Evolutionary conservation across 1,284 basidiomycete species (phyloP), one percentile per base, ranked within the genome.

Genomic region (Ustilago shanxiensis): DNA sequence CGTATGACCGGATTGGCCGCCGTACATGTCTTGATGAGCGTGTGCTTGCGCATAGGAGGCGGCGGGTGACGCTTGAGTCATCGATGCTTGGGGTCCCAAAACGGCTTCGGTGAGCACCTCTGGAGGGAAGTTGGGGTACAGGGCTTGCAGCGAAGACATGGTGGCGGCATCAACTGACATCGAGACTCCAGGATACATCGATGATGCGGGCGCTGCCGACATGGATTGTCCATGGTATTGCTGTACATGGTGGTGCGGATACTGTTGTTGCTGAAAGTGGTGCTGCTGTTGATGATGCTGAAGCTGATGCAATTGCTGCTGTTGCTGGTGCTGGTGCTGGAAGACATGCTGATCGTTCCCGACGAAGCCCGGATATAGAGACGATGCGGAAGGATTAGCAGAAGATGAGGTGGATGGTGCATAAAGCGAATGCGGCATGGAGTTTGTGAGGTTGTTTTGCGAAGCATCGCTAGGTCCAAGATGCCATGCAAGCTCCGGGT

Each of bases 401-500:
- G 57, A 60, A 1, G 45, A 53, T 9, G 53, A 49, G n/a, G 61
- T 13, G 14, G 60, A 63, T 4, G 56, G 20, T 3, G 54, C 55
- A 31, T 52, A 33, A 39, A 62, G 33, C 18, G 60, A 39, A n/a
- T n/a, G n/a, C 1, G 41, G 47, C 54, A 60, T 56, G 6, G 57
- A 24, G n/a, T 18, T 22, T 26, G 58, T 16, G 5, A 11, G 35
- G 7, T 8, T 53, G 10, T 39, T 8, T 18, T 62, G 66, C 13
- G 66, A 56, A 31, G 58, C 35, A 11, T 31, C 45, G 26, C 63
- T 49, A n/a, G 56, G 24, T 18, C 39, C 67, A 18, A 52, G 33
- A 11, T 70, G 67, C 67, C 67, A 70, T 14, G 57, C 37, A 13
- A 39, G 53, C 24, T 51, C 57, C 22, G 51, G 37, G 28, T 63